Conservation (phyloP, 768 basidiomycete species). For the Cystofilobasidium capitatum region DNA sequence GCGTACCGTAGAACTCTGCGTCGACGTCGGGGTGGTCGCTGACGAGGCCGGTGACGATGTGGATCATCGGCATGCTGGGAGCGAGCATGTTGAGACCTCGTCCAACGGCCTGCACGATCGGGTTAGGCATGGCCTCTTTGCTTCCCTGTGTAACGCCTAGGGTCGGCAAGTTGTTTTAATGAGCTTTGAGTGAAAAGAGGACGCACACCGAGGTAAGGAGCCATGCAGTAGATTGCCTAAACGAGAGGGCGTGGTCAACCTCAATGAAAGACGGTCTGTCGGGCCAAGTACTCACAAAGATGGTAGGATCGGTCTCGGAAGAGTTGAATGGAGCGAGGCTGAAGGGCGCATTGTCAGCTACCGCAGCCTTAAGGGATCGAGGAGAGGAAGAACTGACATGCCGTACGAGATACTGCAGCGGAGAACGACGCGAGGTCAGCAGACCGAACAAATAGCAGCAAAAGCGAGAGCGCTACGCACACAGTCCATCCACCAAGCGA, state of each 20-base stretch:
- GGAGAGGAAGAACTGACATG: not conserved
- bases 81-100: not conserved
- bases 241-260: not conserved
- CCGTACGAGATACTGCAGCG: not conserved
- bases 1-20: slow-evolving; percentile 39
- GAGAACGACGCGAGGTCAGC: not conserved
- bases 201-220: slow-evolving; percentile 14
- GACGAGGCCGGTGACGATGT: slow-evolving; percentile 33
- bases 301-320: not conserved
- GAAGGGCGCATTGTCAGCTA: not conserved
- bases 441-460: not conserved
- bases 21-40: slow-evolving; percentile 42
- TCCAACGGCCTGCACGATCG: slow-evolving; percentile 36
- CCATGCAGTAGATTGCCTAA: slow-evolving; percentile 11
- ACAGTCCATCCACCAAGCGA: slow-evolving; percentile 40
- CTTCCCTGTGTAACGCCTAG: slow-evolving; percentile 33
- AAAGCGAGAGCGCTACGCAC: slow-evolving; percentile 29
- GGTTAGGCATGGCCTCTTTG: slow-evolving; percentile 28
- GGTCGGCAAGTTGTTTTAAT: slow-evolving; percentile 35
- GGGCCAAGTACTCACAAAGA: not conserved
- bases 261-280: not conserved
- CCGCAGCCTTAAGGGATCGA: too few relatives aligned
- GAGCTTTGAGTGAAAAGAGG: slow-evolving; percentile 29
- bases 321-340: slow-evolving; percentile 4
- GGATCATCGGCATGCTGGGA: not conserved